Percentiles rank a stretch among this genome's conserved stretches.
phyloP scores from a whole-genome alignment of 305 asterid genomes.

The Fraxinus greggii region DNA sequence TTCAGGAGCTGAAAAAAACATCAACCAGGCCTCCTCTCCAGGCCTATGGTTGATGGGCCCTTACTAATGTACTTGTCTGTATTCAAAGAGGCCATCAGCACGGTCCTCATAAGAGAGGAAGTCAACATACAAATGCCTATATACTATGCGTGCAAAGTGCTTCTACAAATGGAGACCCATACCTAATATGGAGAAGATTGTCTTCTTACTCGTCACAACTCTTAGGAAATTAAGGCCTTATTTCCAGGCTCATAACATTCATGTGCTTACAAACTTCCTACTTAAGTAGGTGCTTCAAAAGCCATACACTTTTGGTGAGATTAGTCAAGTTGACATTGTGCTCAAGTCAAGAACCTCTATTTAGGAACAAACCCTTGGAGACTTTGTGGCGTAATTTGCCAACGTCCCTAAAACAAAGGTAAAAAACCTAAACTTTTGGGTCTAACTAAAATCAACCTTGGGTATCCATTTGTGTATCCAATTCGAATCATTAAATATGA shows the following conservation, averaged over 20 bases:
- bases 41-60: background rate
- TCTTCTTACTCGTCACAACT: background rate
- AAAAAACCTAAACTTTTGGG: no score
- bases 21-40: background rate
- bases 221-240: background rate
- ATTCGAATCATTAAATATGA: no score
- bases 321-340: no score
- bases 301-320: no score
- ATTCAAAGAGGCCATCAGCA: background rate
- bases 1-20: background rate
- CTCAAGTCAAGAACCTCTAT: no score
- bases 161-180: background rate
- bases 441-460: no score
- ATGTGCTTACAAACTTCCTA: background rate
- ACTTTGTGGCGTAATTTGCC: no score
- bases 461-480: no score
- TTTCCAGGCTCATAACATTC: background rate
- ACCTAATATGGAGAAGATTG: background rate
- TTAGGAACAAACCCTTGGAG: no score
- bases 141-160: background rate
- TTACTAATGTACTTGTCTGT: background rate
- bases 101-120: background rate
- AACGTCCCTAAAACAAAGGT: no score
- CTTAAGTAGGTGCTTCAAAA: no score
- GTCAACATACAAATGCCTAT: background rate